Evolutionary conservation across 805 yeast species (phyloP), one percentile per base, ranked within the genome.

Genomic region (Hanseniaspora vineae): DNA sequence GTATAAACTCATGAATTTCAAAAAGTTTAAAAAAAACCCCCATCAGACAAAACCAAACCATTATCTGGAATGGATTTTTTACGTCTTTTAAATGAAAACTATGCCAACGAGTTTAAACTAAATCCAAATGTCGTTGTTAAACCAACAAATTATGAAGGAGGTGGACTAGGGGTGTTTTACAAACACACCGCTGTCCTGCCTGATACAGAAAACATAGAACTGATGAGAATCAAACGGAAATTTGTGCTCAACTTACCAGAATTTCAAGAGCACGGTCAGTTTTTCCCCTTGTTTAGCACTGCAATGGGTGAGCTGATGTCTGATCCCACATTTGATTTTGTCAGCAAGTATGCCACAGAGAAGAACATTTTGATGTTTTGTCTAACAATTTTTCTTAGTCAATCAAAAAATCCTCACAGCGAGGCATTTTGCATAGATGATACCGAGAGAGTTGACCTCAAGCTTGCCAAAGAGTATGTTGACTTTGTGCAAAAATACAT

Each of bases 151-250:
- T 39, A 39, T 11, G 20, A 18, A 11, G 42, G 42, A n/a, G 37
- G 37, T 3, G 37, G 37, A 6, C 5, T 39, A n/a, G 42, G 42
- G 5, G 42, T 39, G 14, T 39, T 39, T 39, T 39, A 39, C 42
- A 17, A 39, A 39, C 29, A 23, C 29, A 23, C 29, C 8, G 8
- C 29, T 23, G 29, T 5, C 29, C 8, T 23, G 29, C 29, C 8
- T 23, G 29, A 4, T 5, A 5, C 8, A 23, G 29, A 23, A 23
- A 23, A 4, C 14, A 45, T 66, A 14, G 71, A 65, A 46, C 51
- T 73, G 9, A 46, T 74, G 46, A 55, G 76, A 44, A 57, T 74
- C 1, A 73, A 76, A 0, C 47, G 53, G 5, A n/a, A 32, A 0
- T 44, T 57, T 6, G 57, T 66, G 0, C 56, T 68, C 17, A 65